Evolutionary conservation across 1,139 yeast species (phyloP), one percentile per base, ranked within the genome.

Genomic region (Blastobotrys illinoisensis): DNA sequence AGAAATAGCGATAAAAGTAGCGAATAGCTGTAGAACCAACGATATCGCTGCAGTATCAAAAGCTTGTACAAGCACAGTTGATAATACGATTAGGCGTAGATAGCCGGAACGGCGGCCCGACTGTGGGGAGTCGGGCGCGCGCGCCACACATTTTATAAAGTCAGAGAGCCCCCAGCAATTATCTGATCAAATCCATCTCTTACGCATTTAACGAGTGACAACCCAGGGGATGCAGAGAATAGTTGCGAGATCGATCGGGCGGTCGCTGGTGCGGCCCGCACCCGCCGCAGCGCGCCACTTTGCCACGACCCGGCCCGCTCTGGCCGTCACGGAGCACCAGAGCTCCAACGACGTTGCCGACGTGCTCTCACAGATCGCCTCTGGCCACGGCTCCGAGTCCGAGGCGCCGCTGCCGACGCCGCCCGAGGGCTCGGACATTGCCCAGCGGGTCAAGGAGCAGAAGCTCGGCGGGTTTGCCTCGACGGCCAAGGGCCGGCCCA

Each of bases 401-500:
- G 52, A 32, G n/a, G 45, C 43, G 11, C 56, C 54, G 19, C 51
- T 53, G 16, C 58, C 58, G 5, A 45, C 48, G 46, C 56, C 58
- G 6, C 67, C 66, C 11, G 54, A 55, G n/a, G 67, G 66, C n/a
- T 63, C 66, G 1, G 58, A 58, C 36, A 59, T 63, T 23, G 62
- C 56, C 14, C 60, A 59, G 49, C 60, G 58, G 2, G 51, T 63
- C 16, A 57, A 61, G 53, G 64, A 62, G 28, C 55, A 62, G 16
- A 56, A 60, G 51, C 47, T 61, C 28, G 62, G 55, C 21, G 52
- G 52, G 13, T 50, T 54, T 40, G 51, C 51, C 26, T 48, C 61
- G 13, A 56, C 60, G 5, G 61, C 61, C 9, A 60, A 53, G 6
- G 68, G 67, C 11, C 80, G 97, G 64, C 97, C 98, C 4, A 91